These are phyloP conservation scores for Blastomyces percursus DNA, from an alignment of 2,329 filamentous ascomycete species.

Conservation along the genomic window DNA sequence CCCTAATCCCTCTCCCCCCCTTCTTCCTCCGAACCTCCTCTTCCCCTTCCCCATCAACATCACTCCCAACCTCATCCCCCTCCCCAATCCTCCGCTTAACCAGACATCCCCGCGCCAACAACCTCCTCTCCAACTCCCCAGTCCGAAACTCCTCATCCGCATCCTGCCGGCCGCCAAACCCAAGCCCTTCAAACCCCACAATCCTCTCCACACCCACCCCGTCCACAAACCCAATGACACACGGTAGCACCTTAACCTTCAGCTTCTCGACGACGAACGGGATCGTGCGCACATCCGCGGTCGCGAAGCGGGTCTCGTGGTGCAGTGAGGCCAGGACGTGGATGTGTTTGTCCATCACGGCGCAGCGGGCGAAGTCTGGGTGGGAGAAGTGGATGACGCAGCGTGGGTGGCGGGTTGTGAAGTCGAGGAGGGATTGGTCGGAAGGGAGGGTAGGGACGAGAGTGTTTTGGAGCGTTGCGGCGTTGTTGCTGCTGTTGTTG, in stretches of 20 bases:
- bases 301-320: slow-evolving; percentile 35
- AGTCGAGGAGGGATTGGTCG: slow-evolving; percentile 49
- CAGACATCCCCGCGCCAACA: slow-evolving; percentile 32
- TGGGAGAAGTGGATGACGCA: slow-evolving; percentile 56
- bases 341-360: slow-evolving; percentile 51
- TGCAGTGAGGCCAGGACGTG: slow-evolving; percentile 33
- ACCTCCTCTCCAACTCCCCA: slow-evolving; percentile 32
- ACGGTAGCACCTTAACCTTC: slow-evolving; percentile 37
- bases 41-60: slow-evolving; percentile 16
- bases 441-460: slow-evolving; percentile 33
- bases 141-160: slow-evolving; percentile 32
- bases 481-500: not conserved
- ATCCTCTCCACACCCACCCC: slow-evolving; percentile 36
- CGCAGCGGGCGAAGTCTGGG: slow-evolving; percentile 51
- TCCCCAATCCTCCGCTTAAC: slow-evolving; percentile 25
- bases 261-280: slow-evolving; percentile 40
- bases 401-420: slow-evolving; percentile 47
- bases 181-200: slow-evolving; percentile 39
- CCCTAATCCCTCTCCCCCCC: slow-evolving; percentile 13
- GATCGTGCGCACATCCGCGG: slow-evolving; percentile 36
- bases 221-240: slow-evolving; percentile 40
- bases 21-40: slow-evolving; percentile 18
- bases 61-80: slow-evolving; percentile 17
- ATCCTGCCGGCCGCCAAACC: slow-evolving; percentile 26
- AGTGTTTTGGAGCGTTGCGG: slow-evolving; percentile 7